Percentiles rank a stretch among this genome's conserved stretches.
Evolutionary conservation across 2,329 filamentous ascomycete species (phyloP).

Genomic region (Ophiostoma perfectum): DNA sequence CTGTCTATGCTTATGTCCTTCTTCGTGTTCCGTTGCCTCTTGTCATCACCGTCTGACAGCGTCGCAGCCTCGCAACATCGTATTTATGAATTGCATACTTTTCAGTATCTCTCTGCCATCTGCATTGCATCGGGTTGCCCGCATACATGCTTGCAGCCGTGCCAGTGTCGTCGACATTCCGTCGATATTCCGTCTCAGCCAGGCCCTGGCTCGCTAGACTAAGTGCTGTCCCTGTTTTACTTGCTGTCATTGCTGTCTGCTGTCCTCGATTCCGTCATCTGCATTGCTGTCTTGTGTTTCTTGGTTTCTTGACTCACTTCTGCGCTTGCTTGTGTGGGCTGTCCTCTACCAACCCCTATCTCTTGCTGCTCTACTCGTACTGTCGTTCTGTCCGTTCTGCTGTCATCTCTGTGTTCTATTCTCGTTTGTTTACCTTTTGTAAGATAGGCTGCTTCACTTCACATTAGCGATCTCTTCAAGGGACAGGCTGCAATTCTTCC

Average conservation of each 20-base stretch:
- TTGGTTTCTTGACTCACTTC: conserved; percentile 4
- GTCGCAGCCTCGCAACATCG: background rate
- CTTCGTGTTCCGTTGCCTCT: background rate
- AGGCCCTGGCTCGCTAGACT: background rate
- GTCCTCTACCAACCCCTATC: background rate
- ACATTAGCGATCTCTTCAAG: no score
- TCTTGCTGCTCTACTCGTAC: no score
- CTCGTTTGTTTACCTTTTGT: background rate
- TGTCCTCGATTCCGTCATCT: background rate
- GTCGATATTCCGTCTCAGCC: background rate
- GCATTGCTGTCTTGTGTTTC: background rate
- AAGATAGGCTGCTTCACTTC: no score
- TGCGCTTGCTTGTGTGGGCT: background rate
- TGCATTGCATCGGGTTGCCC: background rate
- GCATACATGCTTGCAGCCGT: background rate
- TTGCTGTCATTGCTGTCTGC: background rate
- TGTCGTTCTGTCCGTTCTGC: background rate
- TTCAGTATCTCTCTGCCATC: background rate
- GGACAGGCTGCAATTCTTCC: background rate
- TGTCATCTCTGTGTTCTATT: background rate
- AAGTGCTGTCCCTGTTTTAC: background rate
- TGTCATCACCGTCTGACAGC: background rate
- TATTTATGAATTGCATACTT: background rate
- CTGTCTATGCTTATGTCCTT: background rate
- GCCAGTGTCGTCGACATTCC: background rate